Percentiles rank a stretch among this genome's conserved stretches.
Evolutionary conservation across 306 rosid genomes (phyloP).

Genomic region (Trifolium fragiferum): DNA sequence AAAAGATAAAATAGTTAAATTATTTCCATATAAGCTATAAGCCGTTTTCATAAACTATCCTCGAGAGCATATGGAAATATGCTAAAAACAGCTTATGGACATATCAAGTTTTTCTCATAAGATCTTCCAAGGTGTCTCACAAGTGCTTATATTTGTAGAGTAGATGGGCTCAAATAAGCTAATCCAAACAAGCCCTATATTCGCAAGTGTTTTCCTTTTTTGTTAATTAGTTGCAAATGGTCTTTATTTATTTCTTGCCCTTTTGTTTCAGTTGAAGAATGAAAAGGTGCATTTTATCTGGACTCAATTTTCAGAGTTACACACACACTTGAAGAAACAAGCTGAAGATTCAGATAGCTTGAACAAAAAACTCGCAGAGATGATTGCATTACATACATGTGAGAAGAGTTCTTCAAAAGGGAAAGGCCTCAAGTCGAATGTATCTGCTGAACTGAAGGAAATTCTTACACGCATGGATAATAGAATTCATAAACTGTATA

Average conservation of each 20-base stretch:
- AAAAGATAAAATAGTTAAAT: background rate
- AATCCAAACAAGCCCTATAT: background rate
- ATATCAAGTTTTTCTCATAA: background rate
- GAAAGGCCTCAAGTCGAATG: slow-evolving; percentile 54
- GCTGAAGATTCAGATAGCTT: slow-evolving; percentile 74
- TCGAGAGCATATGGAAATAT: background rate
- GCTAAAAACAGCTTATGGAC: background rate
- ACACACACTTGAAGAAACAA: slow-evolving; percentile 73
- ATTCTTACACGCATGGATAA: slow-evolving; percentile 75
- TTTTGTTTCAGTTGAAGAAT: slow-evolving; percentile 72
- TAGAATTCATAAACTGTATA: slow-evolving; percentile 60
- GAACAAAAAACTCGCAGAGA: slow-evolving; percentile 79
- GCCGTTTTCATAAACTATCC: background rate
- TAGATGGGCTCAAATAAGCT: background rate
- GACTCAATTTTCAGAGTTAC: slow-evolving; percentile 89
- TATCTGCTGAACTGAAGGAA: slow-evolving; percentile 68
- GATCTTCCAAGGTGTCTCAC: background rate
- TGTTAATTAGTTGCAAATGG: slow-evolving; percentile 1
- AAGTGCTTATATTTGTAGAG: background rate
- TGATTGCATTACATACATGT: slow-evolving; percentile 81
- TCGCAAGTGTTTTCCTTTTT: slow-evolving; percentile 6
- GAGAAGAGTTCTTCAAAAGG: slow-evolving; percentile 50
- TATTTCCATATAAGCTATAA: background rate
- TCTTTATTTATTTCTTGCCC: slow-evolving; percentile 42
- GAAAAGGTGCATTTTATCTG: slow-evolving; percentile 86